phyloP scores from a whole-genome alignment of 2,329 filamentous ascomycete species.

The Dendrostoma leiphaemia region DNA sequence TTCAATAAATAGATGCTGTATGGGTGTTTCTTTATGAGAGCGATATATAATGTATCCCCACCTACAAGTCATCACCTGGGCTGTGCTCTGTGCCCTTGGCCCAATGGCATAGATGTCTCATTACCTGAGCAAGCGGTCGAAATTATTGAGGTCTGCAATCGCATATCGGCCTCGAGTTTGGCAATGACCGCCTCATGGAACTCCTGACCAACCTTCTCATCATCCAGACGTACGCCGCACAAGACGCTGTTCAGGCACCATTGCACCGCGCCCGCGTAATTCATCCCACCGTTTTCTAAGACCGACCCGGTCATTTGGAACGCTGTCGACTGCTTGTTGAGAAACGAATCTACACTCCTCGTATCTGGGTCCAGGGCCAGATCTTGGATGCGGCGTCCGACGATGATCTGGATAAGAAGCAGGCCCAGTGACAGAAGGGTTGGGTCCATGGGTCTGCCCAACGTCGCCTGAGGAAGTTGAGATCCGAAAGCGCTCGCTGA shows the following conservation, averaged over 20 bases:
- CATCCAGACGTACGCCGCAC: background rate
- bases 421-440: conserved; percentile 1
- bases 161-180: background rate
- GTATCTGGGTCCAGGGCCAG: background rate
- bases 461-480: background rate
- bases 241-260: conserved; percentile 1
- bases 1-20: no score
- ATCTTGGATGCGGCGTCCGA: background rate
- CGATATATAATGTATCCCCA: no score
- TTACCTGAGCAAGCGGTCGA: no score
- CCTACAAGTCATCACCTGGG: no score
- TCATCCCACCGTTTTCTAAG: conserved; percentile 1
- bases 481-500: background rate
- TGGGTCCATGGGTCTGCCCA: conserved; percentile 3
- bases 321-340: background rate
- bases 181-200: background rate
- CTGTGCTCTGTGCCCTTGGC: no score
- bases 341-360: background rate
- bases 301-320: background rate
- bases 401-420: conserved; percentile 3
- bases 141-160: background rate
- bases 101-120: no score
- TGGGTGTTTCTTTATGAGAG: no score
- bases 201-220: background rate
- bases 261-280: background rate